Evolutionary conservation across 1,284 basidiomycete species (phyloP), one percentile per base, ranked within the genome.

Genomic region (Cutaneotrichosporon dermatis): DNA sequence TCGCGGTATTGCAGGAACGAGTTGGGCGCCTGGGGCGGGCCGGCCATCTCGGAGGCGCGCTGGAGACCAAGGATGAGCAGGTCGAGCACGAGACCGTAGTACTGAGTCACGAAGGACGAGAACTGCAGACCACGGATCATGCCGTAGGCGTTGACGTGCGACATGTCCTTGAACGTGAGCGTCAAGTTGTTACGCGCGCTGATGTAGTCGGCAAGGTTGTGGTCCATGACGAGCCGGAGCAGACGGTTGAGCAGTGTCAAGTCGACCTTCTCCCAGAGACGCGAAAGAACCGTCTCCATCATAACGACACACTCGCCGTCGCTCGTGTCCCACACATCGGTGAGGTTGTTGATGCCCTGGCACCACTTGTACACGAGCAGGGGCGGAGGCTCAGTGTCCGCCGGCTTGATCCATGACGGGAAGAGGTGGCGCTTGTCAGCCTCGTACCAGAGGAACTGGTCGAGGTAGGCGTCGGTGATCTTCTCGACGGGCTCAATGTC

Each of bases 401-500:
- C 89, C 25, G 93, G 94, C 79, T 97, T 97, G 77, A 98, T 94
- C 92, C 94, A 97, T 3, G 91, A 85, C 11, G 94, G 93, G 87
- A 98, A 97, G 15, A 97, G 80, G 56, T 91, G 90, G 69, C 94
- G 88, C 79, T 97, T 97, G 79, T 97, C 94, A n/a, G 91, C 92
- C 78, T 87, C 87, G 68, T 75, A 81, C 68, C 75, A 75, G 54
- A 76, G 66, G 84, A 91, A 92, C 78, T 92, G 90, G 73, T 93
- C 90, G 46, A 96, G 85, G 76, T 96, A 96, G 33, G 93, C 93
- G 76, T 96, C 94, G 25, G 92, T 97, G 64, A 97, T 95, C 85
- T 98, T 97, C 81, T 98, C 94, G 25, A 98, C 91, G 0, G 94
- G 93, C 76, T 97, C 93, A 64, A 98, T 96, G 72, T 97, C 94